Base-by-base conservation (phyloP, 768 basidiomycete genomes). In the Hypsizygus marmoreus region DNA sequence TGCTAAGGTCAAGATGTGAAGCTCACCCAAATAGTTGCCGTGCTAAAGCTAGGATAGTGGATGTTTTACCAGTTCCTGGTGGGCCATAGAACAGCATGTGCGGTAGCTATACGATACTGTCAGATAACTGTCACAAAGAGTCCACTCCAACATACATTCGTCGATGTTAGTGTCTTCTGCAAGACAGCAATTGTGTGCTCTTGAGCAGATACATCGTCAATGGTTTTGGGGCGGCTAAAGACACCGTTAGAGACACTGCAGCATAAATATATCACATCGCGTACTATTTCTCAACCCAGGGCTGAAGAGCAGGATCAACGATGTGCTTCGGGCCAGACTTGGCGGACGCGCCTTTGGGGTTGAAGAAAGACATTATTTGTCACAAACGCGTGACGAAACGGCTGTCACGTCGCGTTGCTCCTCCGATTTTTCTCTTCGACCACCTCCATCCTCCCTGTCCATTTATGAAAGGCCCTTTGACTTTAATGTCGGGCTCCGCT, bases 31-130 rank as follows among this genome's bases (percentile, higher is more conserved):
- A 99, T 16, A 99, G 78, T 66, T 99, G 93, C 41, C 95, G 75
- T 26, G 95, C 75, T 40, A 99, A 74, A 14, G 97, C 97, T 17
- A 99, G 82, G 55, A 99, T 97, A 1, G 97, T 97, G 31, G 92
- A 95, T 10, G 97, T 99, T 68, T 99, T 99, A 31, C 97, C 97
- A 10, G 95, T 97, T 24, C 97, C 97, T 12, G 97, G 97, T 23
- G 97, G 97, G 1, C 97, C 97, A 56, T 99, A 99, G 74, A 99
- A 99, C 36, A 99, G 74, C 95, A 98, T 97, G 61, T 99, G 97
- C 4, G 97, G 95, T 40, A 99, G 77, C 97, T 99, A 62, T 8
- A 28, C n/a, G 17, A 5, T 11, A 38, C 14, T 55, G 13, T 41
- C 33, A 45, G 4, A 13, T 25, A 9, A 10, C 2, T 9, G 20